Evolutionary conservation across 140 eudicot genomes (phyloP).

Genomic region (Cichorium intybus): DNA sequence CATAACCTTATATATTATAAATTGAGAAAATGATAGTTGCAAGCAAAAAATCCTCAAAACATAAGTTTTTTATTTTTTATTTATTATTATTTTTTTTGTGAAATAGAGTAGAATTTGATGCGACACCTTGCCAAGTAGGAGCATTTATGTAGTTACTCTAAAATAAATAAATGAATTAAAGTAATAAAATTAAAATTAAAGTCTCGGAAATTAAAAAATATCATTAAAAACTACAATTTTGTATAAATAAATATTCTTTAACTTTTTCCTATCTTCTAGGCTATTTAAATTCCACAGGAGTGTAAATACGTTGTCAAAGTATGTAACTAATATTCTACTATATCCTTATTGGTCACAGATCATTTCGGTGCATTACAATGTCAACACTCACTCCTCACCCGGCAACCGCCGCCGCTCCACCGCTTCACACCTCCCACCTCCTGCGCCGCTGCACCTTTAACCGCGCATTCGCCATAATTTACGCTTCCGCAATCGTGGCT

Average conservation of each 20-base stretch:
- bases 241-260: neutral
- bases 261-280: neutral
- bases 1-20: too few species aligned
- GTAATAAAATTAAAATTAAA: neutral
- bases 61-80: too few species aligned
- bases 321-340: slow-evolving; percentile 7
- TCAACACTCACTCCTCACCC: slow-evolving; percentile 13
- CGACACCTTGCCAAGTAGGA: too few species aligned
- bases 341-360: slow-evolving; percentile 22
- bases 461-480: slow-evolving; percentile 39
- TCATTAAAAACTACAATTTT: neutral
- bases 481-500: slow-evolving; percentile 33
- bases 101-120: too few species aligned
- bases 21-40: too few species aligned
- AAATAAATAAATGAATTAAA: too few species aligned
- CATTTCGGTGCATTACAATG: slow-evolving; percentile 10
- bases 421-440: slow-evolving; percentile 32
- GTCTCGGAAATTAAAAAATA: neutral
- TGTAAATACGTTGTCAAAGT: neutral
- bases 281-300: neutral
- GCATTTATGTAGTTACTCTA: too few species aligned
- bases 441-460: slow-evolving; percentile 31
- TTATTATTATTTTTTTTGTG: too few species aligned
- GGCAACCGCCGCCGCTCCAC: slow-evolving; percentile 11
- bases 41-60: too few species aligned